Conservation (phyloP, 2,329 filamentous ascomycete genomes). For the Neocatenulostroma microsporum region DNA sequence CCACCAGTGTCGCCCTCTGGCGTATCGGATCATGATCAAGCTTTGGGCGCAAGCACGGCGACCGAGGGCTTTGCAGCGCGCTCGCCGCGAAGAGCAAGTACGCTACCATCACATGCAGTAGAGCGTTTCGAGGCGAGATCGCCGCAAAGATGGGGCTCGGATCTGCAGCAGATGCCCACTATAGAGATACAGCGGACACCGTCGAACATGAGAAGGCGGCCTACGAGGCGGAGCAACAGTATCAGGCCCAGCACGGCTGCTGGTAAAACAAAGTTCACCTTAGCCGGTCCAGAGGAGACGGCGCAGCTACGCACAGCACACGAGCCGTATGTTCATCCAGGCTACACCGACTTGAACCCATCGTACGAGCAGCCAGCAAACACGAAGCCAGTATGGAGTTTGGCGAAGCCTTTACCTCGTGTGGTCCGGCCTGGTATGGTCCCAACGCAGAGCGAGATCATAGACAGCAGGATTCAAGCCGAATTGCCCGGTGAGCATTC, state of each 20-base stretch:
- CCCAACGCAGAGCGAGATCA: constrained; percentile 30
- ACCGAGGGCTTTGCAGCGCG: too few relatives aligned
- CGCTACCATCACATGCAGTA: too few relatives aligned
- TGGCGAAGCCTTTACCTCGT: constrained; percentile 48
- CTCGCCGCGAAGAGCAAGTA: too few relatives aligned
- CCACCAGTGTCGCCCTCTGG: too few relatives aligned
- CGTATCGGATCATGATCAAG: too few relatives aligned
- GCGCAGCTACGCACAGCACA: constrained; percentile 15
- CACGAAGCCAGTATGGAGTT: constrained; percentile 45
- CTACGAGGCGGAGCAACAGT: too few relatives aligned
- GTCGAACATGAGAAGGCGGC: too few relatives aligned
- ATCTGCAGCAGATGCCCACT: too few relatives aligned
- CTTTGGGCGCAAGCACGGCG: too few relatives aligned
- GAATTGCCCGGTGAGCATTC: constrained; percentile 19
- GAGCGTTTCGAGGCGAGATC: too few relatives aligned
- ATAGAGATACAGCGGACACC: too few relatives aligned
- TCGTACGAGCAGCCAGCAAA: constrained; percentile 47
- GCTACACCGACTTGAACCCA: constrained; percentile 47
- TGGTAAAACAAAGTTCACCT: constrained; percentile 6
- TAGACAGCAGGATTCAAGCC: constrained; percentile 25
- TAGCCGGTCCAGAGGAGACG: constrained; percentile 17
- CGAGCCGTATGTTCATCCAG: constrained; percentile 40
- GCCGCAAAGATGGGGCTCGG: too few relatives aligned
- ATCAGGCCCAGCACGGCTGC: neutral
- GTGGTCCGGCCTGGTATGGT: constrained; percentile 49